phyloP scores from a whole-genome alignment of 2,329 filamentous ascomycete species.

The Colletotrichum sp. region DNA sequence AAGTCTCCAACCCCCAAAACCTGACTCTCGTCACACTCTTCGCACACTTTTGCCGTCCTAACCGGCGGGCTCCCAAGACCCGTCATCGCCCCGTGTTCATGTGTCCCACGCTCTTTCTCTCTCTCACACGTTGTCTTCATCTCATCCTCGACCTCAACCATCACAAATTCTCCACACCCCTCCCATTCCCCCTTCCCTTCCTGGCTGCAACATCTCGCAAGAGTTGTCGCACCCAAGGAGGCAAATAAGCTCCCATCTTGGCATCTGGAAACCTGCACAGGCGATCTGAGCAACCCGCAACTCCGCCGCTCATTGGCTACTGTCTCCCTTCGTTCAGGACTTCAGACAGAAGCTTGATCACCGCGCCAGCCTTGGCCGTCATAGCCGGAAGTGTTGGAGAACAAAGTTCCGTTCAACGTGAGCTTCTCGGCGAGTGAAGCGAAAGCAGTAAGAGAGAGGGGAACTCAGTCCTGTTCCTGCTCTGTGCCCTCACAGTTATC shows the following conservation, averaged over 20 bases:
- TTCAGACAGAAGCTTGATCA: not conserved
- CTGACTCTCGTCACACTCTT: slow-evolving; percentile 2
- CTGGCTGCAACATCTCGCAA: slow-evolving; percentile 1
- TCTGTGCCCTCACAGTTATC: not conserved
- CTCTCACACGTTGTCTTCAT: not conserved
- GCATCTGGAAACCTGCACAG: slow-evolving; percentile 7
- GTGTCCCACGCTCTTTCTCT: not conserved
- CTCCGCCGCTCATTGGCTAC: not conserved
- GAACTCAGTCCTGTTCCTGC: not conserved
- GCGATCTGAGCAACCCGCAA: not conserved
- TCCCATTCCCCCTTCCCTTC: not conserved
- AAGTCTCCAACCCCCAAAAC: not conserved
- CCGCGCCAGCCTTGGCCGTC: not conserved
- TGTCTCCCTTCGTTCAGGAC: not conserved
- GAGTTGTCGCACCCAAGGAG: not conserved
- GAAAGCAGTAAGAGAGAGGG: not conserved
- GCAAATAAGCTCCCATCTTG: slow-evolving; percentile 16
- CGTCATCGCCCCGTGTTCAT: not conserved
- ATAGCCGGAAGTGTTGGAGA: not conserved
- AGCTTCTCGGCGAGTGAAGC: not conserved
- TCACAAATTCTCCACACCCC: not conserved
- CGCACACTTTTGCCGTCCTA: slow-evolving; percentile 3
- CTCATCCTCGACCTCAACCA: not conserved
- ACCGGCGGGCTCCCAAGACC: slow-evolving; percentile 8
- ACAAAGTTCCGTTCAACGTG: not conserved